Conservation (phyloP, 441 rosid genomes). For the Croton setiger region DNA sequence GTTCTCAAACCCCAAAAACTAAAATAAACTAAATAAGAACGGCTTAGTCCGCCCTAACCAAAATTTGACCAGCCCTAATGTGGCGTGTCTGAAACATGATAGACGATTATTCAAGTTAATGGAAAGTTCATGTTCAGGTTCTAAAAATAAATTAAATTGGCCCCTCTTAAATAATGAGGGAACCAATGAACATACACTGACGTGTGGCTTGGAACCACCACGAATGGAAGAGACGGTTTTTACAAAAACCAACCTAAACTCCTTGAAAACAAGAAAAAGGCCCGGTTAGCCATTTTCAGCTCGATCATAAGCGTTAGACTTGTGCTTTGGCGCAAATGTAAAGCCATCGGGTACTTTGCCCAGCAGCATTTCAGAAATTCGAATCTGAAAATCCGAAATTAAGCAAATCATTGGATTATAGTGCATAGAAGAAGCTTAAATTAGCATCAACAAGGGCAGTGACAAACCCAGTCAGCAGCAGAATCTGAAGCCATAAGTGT, state of each 20-base stretch:
- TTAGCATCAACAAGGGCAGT: not conserved
- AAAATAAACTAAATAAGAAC: no score
- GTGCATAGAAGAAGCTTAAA: not conserved
- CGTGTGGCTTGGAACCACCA: not conserved
- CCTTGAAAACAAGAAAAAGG: not conserved
- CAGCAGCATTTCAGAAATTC: constrained; percentile 84
- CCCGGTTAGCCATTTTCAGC: constrained; percentile 77
- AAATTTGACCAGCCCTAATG: no score
- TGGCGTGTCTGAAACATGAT: no score
- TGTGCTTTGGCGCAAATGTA: constrained; percentile 89
- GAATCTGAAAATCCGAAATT: constrained; percentile 41
- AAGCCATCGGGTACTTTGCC: constrained; percentile 91
- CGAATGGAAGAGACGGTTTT: not conserved
- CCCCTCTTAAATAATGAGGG: not conserved
- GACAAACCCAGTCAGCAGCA: constrained; percentile 90
- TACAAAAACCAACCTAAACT: not conserved
- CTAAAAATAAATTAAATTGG: not conserved
- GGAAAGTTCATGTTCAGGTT: no score
- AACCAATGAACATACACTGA: not conserved
- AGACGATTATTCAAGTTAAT: no score
- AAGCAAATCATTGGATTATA: not conserved
- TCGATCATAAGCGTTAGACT: constrained; percentile 83
- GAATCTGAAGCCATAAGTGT: constrained; percentile 91
- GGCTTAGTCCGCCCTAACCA: no score
- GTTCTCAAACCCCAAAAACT: no score